Conservation (phyloP, 2,329 filamentous ascomycete species). For the Aspergillus sergii region DNA sequence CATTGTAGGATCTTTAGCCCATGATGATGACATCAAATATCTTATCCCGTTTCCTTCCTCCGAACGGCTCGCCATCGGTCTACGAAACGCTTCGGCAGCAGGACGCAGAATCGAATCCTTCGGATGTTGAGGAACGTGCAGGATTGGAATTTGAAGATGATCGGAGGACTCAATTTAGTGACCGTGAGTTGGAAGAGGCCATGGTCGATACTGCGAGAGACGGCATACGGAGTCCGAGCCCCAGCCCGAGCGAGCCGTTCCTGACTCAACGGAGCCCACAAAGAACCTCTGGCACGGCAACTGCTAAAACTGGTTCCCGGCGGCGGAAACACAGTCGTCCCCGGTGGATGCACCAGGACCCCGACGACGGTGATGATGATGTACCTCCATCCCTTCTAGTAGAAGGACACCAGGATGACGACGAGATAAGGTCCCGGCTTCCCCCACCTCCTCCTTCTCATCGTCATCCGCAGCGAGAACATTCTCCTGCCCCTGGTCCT, state of each 20-base stretch:
- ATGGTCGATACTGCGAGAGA: conserved; percentile 55
- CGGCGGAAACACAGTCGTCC: conserved; percentile 33
- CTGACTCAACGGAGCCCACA: conserved; percentile 34
- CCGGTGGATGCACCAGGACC: conserved; percentile 39
- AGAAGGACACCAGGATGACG: conserved; percentile 52
- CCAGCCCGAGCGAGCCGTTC: conserved; percentile 46
- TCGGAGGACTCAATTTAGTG: conserved; percentile 53
- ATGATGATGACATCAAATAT: conserved; percentile 48
- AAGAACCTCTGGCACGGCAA: conserved; percentile 18
- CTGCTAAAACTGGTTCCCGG: conserved; percentile 23
- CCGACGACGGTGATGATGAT: conserved; percentile 62
- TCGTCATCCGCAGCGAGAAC: conserved; percentile 25
- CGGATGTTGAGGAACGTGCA: conserved; percentile 49
- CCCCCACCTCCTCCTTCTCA: conserved; percentile 36
- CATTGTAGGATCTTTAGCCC: conserved; percentile 7
- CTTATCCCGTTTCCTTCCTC: conserved; percentile 49
- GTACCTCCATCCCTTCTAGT: conserved; percentile 66
- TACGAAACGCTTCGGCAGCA: conserved; percentile 52
- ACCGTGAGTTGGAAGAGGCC: conserved; percentile 60
- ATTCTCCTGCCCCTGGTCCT: conserved; percentile 38
- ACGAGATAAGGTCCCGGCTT: conserved; percentile 41
- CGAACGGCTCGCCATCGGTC: conserved; percentile 52
- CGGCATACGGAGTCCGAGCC: conserved; percentile 44
- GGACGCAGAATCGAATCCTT: conserved; percentile 48
- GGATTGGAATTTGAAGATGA: conserved; percentile 54